These are phyloP conservation scores for Talaromyces nanjingensis DNA, from an alignment of 495 filamentous ascomycete genomes.

Conservation along the genomic window DNA sequence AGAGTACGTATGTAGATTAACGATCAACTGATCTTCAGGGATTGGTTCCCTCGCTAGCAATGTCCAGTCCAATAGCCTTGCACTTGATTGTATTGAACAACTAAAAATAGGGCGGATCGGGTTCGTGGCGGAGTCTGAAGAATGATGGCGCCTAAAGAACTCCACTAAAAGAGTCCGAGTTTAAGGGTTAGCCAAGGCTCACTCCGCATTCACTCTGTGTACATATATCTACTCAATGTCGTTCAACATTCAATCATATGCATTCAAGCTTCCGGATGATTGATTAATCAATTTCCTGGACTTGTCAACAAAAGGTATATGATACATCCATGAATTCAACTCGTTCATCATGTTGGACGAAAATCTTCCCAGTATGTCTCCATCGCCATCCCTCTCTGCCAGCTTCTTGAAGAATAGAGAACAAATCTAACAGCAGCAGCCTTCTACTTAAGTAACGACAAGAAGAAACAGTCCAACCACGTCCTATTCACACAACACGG, in stretches of 20 bases:
- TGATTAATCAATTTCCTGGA: not conserved
- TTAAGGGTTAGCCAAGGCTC: not conserved
- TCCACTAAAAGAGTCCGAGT: not conserved
- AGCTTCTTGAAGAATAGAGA: no score
- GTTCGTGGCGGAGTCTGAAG: not conserved
- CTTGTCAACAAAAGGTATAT: not conserved
- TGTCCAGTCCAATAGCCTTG: not conserved
- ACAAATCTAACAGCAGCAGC: no score
- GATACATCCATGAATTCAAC: not conserved
- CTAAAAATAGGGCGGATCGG: not conserved
- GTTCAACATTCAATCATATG: not conserved
- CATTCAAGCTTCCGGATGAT: not conserved
- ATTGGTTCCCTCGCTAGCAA: not conserved
- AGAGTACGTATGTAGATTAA: no score
- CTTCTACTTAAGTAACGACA: constrained; percentile 53
- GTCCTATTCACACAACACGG: constrained; percentile 75
- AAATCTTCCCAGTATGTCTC: constrained; percentile 71
- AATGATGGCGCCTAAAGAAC: not conserved
- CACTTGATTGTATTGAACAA: not conserved
- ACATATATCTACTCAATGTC: not conserved
- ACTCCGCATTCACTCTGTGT: not conserved
- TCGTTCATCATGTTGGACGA: constrained; percentile 75
- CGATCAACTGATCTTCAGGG: not conserved
- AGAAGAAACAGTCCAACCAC: constrained; percentile 45
- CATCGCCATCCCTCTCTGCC: not conserved